These are phyloP conservation scores for Bromus sterilis DNA, from an alignment of 176 grass and related monocot genomes.

Conservation along the genomic window DNA sequence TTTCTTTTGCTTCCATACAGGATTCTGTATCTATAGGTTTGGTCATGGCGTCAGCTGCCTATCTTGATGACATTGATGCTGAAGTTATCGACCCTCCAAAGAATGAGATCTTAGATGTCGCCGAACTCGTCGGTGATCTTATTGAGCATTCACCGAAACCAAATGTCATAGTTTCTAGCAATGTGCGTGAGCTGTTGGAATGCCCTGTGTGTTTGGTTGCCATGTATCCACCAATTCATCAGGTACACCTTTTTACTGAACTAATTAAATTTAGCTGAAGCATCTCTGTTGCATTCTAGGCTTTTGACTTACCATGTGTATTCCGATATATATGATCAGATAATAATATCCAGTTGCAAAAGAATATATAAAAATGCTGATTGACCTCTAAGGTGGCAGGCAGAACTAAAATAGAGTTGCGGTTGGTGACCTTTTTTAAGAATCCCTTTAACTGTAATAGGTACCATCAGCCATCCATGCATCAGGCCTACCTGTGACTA, in stretches of 20 bases:
- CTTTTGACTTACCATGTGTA: neutral
- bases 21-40: constrained; percentile 9
- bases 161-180: constrained; percentile 67
- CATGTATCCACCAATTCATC: constrained; percentile 99
- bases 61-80: constrained; percentile 61
- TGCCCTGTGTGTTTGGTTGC: constrained; percentile 93
- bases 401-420: neutral
- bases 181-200: constrained; percentile 80
- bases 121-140: constrained; percentile 62
- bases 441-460: neutral
- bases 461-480: neutral
- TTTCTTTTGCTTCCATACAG: neutral
- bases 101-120: constrained; percentile 66
- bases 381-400: neutral
- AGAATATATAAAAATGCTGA: neutral
- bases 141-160: constrained; percentile 61
- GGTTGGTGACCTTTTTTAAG: neutral
- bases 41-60: constrained; percentile 57
- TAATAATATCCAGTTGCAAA: neutral
- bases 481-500: neutral
- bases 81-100: constrained; percentile 72
- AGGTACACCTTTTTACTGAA: constrained; percentile 41
- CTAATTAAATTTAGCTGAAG: neutral
- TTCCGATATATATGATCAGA: neutral
- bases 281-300: neutral